Evolutionary conservation across 2,329 filamentous ascomycete species (phyloP), one percentile per base, ranked within the genome.

Genomic region (Neurospora sp.): DNA sequence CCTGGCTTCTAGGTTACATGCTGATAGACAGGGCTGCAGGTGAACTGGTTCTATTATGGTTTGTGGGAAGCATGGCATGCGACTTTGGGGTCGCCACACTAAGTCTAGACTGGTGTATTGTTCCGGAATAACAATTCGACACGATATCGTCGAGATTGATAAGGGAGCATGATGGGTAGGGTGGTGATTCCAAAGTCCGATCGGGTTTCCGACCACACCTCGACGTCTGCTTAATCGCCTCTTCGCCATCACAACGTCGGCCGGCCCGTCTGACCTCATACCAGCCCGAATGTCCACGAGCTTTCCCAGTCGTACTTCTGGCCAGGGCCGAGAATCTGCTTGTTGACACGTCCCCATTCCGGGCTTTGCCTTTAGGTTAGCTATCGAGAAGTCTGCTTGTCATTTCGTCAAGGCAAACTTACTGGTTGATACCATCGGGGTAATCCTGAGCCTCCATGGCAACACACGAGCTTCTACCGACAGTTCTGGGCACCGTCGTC

Each of bases 371-470:
- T 23, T 12, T 12, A 8, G 8, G 67, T 62, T 17, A 66, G 19
- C n/a, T 8, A 46, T 15, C 67, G 19, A 52, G 41, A 52, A 33
- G 72, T 77, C 70, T 77, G 75, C 67, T 43, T 62, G 23, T 57
- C 19, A 65, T 12, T 67, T 37, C 1, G 19, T 43, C 43, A 65
- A 46, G 65, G n/a, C 10, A 19, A 62, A 80, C 82, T 78, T 76
- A 84, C 82, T 91, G 85, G 78, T 93, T 93, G 79, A 93, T 91
- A 2, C 86, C 91, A 77, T 93, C 90, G 71, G 92, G 91, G 83
- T 88, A 93, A 77, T 91, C 90, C 78, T 93, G 88, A 2, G 91
- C 88, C 80, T 93, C 91, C 77, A 93, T 87, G 39, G 92, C 91
- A 6, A 93, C 78, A 76, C 91, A 93, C 23, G 89, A 90, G 75